Conservation (phyloP, 73 alveolate genomes). For the Paramecium caudatum region DNA sequence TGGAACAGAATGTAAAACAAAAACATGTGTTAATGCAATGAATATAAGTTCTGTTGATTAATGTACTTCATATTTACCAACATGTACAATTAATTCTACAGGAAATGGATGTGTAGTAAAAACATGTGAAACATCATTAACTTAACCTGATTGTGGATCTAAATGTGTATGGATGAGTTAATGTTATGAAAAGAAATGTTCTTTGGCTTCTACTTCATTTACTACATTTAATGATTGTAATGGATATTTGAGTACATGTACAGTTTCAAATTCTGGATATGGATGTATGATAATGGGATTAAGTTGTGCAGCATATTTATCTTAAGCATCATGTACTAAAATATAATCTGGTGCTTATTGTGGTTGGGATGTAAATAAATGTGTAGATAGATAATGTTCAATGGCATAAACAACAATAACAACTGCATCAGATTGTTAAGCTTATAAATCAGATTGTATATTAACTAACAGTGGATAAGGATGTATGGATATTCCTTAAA, state of each 20-base stretch:
- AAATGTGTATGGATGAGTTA: neutral
- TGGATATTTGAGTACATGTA: neutral
- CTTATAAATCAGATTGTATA: neutral
- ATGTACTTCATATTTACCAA: neutral
- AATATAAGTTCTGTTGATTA: neutral
- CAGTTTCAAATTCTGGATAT: neutral
- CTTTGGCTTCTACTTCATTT: neutral
- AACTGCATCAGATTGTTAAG: neutral
- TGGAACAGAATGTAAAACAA: neutral
- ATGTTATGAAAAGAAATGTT: neutral
- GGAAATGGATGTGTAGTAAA: conserved; percentile 37
- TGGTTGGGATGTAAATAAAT: neutral
- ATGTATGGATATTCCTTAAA: conserved; percentile 1
- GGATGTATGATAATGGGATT: neutral
- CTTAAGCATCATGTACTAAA: neutral
- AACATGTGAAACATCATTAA: conserved; percentile 24
- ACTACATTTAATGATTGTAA: neutral
- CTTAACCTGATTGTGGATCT: neutral
- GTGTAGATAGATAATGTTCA: conserved; percentile 27
- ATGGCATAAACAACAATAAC: neutral
- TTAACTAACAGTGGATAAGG: neutral
- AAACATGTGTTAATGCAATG: neutral
- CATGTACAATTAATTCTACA: neutral
- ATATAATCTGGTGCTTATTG: neutral
- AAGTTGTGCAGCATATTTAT: neutral